These are phyloP conservation scores for Suillus bovinus DNA, from an alignment of 768 basidiomycete species.

Conservation along the genomic window DNA sequence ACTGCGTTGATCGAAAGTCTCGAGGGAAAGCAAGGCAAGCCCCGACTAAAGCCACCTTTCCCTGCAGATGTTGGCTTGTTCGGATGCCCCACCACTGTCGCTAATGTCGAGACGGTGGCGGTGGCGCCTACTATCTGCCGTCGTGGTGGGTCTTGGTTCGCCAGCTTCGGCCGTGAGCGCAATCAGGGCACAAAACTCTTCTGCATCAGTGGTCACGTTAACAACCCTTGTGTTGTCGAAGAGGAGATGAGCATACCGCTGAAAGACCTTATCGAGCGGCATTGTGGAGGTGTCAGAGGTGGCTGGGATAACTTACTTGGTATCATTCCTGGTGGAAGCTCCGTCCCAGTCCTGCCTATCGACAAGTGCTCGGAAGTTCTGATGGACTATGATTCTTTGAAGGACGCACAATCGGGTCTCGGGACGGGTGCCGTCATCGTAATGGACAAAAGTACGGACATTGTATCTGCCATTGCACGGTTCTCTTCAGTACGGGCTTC, in stretches of 20 bases:
- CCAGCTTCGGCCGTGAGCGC: slow-evolving; percentile 84
- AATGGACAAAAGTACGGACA: slow-evolving; percentile 97
- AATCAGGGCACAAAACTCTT: slow-evolving; percentile 98
- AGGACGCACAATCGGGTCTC: slow-evolving; percentile 94
- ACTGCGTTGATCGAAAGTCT: slow-evolving; percentile 96
- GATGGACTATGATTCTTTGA: slow-evolving; percentile 98
- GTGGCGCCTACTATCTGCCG: slow-evolving; percentile 97
- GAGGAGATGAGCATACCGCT: slow-evolving; percentile 99
- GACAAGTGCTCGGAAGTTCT: slow-evolving; percentile 83
- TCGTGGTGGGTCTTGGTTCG: slow-evolving; percentile 89
- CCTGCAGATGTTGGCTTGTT: slow-evolving; percentile 98
- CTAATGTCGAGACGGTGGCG: slow-evolving; percentile 98
- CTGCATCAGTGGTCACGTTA: slow-evolving; percentile 96
- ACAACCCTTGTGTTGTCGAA: slow-evolving; percentile 97
- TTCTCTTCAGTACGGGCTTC: slow-evolving; percentile 63
- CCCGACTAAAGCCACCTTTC: slow-evolving; percentile 96
- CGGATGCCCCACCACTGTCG: slow-evolving; percentile 95
- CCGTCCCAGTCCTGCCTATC: slow-evolving; percentile 90
- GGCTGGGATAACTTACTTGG: slow-evolving; percentile 98
- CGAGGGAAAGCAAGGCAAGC: slow-evolving; percentile 98
- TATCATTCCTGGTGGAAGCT: slow-evolving; percentile 94
- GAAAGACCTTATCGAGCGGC: slow-evolving; percentile 92
- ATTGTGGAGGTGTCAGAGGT: slow-evolving; percentile 91
- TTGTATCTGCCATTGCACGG: slow-evolving; percentile 91
- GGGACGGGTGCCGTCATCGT: slow-evolving; percentile 99